phyloP scores from a whole-genome alignment of 805 yeast genomes.

The Candida railenensis region DNA sequence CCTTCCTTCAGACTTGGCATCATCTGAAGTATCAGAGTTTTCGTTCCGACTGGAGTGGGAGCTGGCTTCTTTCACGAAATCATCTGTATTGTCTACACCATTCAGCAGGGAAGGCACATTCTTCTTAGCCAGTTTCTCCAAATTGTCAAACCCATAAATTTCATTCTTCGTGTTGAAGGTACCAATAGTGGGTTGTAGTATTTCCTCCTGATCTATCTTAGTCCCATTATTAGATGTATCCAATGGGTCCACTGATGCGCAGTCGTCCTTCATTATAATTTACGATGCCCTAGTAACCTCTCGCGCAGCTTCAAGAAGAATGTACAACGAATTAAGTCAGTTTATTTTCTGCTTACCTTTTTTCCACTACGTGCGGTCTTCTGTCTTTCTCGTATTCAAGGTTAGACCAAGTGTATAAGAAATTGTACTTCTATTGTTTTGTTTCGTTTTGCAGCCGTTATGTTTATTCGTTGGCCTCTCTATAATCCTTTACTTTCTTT shows the following conservation, averaged over 20 bases:
- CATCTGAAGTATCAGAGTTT: background rate
- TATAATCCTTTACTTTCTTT: too few relatives aligned
- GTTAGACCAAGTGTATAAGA: too few relatives aligned
- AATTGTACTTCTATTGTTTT: background rate
- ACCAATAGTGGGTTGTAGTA: constrained; percentile 12
- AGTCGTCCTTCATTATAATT: constrained; percentile 4
- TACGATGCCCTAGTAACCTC: background rate
- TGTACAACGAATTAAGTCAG: background rate
- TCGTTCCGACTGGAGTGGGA: background rate
- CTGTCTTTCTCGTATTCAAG: too few relatives aligned
- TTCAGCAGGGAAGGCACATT: background rate
- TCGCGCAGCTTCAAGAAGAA: background rate
- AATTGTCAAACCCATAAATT: background rate
- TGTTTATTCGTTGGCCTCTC: background rate
- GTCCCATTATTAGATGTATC: background rate
- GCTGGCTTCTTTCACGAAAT: background rate
- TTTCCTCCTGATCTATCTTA: constrained; percentile 5
- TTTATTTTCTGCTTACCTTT: background rate
- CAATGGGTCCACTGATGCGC: background rate
- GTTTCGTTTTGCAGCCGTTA: too few relatives aligned
- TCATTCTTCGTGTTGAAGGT: background rate
- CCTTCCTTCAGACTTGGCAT: background rate
- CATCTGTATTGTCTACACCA: background rate
- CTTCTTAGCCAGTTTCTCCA: background rate
- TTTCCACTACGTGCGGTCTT: too few relatives aligned